Evolutionary conservation across 108 stramenopile genomes (phyloP).

Genomic region (Phaeodactylum tricornutum): DNA sequence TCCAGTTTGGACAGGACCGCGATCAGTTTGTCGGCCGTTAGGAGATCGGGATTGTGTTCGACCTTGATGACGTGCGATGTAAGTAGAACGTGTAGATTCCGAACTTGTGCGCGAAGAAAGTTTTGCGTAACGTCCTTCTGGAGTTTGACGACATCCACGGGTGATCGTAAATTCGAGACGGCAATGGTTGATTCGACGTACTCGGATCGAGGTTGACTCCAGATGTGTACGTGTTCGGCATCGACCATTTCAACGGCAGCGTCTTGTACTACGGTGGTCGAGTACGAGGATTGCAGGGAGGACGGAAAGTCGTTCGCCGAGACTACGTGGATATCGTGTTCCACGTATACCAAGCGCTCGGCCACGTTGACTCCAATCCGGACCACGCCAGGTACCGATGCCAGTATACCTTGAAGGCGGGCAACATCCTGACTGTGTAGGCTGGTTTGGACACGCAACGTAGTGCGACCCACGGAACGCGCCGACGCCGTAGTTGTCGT

Average conservation of each 20-base stretch:
- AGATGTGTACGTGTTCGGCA: constrained; percentile 4
- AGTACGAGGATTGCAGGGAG: constrained; percentile 4
- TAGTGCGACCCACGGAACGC: constrained; percentile 15
- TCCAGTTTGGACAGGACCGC: constrained; percentile 10
- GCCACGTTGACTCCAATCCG: constrained; percentile 39
- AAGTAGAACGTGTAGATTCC: constrained; percentile 44
- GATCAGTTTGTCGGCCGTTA: constrained; percentile 23
- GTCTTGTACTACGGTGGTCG: constrained; percentile 1
- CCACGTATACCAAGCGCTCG: constrained; percentile 34
- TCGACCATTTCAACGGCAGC: constrained; percentile 3
- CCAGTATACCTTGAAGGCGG: constrained; percentile 18
- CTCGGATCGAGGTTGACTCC: constrained; percentile 20
- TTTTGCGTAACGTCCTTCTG: constrained; percentile 36
- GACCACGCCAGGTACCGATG: constrained; percentile 21
- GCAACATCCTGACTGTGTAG: constrained; percentile 11
- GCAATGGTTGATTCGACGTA: constrained; percentile 62
- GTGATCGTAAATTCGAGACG: constrained; percentile 20
- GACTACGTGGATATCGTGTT: constrained; percentile 32
- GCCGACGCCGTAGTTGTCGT: not conserved
- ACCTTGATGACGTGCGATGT: constrained; percentile 53
- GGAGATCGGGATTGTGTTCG: constrained; percentile 55
- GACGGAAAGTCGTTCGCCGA: constrained; percentile 15
- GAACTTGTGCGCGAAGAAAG: constrained; percentile 43
- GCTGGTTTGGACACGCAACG: constrained; percentile 8
- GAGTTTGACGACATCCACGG: too few species aligned